Percentiles rank a stretch among this genome's conserved stretches.
These are phyloP conservation scores for Salix brachista DNA, from an alignment of 345 rosid genomes.

Conservation along the genomic window DNA sequence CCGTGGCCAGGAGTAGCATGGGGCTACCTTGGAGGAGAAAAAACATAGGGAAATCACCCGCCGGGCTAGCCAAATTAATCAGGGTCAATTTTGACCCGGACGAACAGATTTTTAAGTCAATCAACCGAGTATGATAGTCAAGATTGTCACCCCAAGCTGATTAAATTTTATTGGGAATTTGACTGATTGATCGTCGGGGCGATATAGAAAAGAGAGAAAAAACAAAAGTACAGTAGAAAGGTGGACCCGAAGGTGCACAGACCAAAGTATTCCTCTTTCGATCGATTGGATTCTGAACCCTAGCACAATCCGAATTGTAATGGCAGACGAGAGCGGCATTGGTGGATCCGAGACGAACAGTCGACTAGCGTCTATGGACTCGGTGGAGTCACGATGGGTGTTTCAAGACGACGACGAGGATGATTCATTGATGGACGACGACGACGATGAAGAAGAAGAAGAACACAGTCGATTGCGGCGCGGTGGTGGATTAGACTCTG, in stretches of 20 bases:
- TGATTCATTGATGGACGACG: slow-evolving; percentile 61
- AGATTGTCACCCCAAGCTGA: no score
- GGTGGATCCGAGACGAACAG: slow-evolving; percentile 53
- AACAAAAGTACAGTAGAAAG: background rate
- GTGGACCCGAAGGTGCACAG: background rate
- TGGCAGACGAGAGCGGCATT: slow-evolving; percentile 56
- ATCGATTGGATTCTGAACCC: background rate
- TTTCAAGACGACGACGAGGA: slow-evolving; percentile 66
- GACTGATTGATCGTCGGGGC: background rate
- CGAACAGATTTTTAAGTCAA: no score
- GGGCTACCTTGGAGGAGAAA: no score
- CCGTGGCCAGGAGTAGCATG: no score
- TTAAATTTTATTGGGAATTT: no score
- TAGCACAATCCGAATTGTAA: background rate
- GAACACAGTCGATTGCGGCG: background rate
- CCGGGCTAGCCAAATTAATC: no score
- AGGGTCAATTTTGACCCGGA: no score
- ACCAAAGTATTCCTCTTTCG: background rate
- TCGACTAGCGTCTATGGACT: slow-evolving; percentile 62
- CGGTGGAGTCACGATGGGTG: slow-evolving; percentile 90
- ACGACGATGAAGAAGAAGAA: slow-evolving; percentile 13
- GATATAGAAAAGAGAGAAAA: background rate
- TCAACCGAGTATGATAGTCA: no score
- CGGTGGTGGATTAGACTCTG: slow-evolving; percentile 55
- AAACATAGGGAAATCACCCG: no score